Evolutionary conservation across 1,284 basidiomycete species (phyloP).

Genomic region (Naganishia cerealis): DNA sequence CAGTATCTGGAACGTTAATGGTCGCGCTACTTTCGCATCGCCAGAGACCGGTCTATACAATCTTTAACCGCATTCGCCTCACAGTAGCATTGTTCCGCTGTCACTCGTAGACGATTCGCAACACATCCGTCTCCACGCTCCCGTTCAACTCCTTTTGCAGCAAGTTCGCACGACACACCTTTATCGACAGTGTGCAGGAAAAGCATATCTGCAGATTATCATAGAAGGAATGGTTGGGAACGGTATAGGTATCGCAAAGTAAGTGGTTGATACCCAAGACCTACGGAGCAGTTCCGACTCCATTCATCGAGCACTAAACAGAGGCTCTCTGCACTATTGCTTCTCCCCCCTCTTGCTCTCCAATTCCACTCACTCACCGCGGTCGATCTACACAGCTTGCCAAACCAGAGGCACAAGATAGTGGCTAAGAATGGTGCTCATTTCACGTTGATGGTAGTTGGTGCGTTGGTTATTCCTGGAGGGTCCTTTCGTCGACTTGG

Average conservation of each 20-base stretch:
- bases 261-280: conserved; percentile 33
- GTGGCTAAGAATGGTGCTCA: conserved; percentile 95
- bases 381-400: conserved; percentile 76
- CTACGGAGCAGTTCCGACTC: not conserved
- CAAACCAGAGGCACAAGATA: conserved; percentile 97
- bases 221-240: conserved; percentile 44
- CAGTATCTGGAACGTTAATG: not conserved
- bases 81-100: too few species aligned
- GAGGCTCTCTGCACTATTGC: not conserved
- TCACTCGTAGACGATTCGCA: too few species aligned
- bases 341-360: not conserved
- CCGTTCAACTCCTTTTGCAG: not conserved
- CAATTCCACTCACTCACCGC: not conserved
- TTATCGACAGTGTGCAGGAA: not conserved
- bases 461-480: conserved; percentile 59
- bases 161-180: not conserved
- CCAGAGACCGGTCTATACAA: too few species aligned
- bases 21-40: not conserved
- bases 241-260: conserved; percentile 57
- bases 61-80: too few species aligned
- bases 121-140: not conserved
- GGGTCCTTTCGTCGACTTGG: conserved; percentile 8
- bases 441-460: conserved; percentile 99
- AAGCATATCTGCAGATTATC: not conserved
- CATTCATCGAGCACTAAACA: too few species aligned